Base-by-base conservation (phyloP, 2,329 filamentous ascomycete species). In the Chaetomiaceae sp. region DNA sequence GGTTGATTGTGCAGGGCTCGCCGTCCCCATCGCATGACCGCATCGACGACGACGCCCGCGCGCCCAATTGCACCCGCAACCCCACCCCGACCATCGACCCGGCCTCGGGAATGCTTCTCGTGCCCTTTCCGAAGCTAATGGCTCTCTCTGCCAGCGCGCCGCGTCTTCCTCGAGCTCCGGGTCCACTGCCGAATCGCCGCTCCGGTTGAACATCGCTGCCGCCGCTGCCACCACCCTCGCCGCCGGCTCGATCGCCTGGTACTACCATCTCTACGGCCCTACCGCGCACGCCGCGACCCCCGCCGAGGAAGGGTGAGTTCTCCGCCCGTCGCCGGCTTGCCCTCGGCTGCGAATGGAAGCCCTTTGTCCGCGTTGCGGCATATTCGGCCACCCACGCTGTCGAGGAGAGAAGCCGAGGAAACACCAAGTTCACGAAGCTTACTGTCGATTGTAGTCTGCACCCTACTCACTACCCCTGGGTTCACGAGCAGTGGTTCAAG, bases 271-370 rank as follows among this genome's bases (percentile, higher is more conserved):
- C 64, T 97, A 95, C 73, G 93, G 91, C 66, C 83, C 88, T 65
- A 84, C 87, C 65, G 86, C 88, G 57, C 82, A 89, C 72, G 93
- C 93, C 64, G 87, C 87, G 84, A 91, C 92, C 64, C 90, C 89
- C 59, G 87, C 87, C 67, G 93, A 99, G 79, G 93, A 99, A 83
- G 93, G 93, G 93, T 99, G 80, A 85, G 92, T 87, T 44, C 35
- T 37, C 47, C 30, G 46, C 20, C 43, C 25, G 47, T 31, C 16
- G 25, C 47, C 23, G 41, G 35, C 38, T 40, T 17, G 33, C 33
- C 46, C 45, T 20, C 20, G 14, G 19, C 27, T 37, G 42, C 52
- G 51, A 45, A 39, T 50, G 55, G 55, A 54, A 52, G 50, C 52
- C 55, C 50, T 12, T 42, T 25, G 44, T 46, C 41, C 27, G 16